Evolutionary conservation across 495 filamentous ascomycete genomes (phyloP).

Genomic region (Penicillium waksmanii): DNA sequence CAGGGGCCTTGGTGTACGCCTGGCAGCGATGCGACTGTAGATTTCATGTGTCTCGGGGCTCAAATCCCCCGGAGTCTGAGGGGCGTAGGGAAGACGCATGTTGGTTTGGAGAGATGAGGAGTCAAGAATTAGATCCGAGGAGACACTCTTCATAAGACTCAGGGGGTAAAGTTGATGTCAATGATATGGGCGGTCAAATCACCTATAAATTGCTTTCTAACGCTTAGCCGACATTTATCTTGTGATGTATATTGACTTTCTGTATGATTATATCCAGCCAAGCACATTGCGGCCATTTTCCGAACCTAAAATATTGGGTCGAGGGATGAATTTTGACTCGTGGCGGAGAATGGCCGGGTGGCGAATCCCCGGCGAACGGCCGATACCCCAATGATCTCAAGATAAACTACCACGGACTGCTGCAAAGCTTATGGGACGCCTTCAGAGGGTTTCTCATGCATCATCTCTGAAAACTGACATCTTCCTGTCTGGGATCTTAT

Average conservation of each 20-base stretch:
- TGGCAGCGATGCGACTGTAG: slow-evolving; percentile 1
- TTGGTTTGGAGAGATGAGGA: not conserved
- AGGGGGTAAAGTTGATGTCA: no score
- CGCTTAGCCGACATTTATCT: not conserved
- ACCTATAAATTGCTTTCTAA: not conserved
- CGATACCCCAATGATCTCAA: not conserved
- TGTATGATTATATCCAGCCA: not conserved
- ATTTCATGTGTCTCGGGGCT: not conserved
- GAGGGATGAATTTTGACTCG: not conserved
- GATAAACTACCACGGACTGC: not conserved
- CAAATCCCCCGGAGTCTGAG: not conserved
- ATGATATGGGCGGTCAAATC: no score
- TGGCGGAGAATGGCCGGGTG: not conserved
- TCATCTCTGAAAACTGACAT: not conserved
- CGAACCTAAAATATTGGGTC: not conserved
- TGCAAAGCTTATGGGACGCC: not conserved
- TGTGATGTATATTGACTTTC: not conserved
- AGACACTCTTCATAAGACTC: no score
- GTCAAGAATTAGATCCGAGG: not conserved
- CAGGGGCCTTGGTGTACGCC: slow-evolving; percentile 1
- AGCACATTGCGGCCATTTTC: not conserved
- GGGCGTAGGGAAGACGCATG: slow-evolving; percentile 4
- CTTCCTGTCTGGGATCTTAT: no score
- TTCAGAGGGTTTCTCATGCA: no score
- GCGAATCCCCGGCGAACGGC: not conserved